Evolutionary conservation across 2,329 filamentous ascomycete species (phyloP), one percentile per base, ranked within the genome.

Genomic region (Trichoderma harzianum): DNA sequence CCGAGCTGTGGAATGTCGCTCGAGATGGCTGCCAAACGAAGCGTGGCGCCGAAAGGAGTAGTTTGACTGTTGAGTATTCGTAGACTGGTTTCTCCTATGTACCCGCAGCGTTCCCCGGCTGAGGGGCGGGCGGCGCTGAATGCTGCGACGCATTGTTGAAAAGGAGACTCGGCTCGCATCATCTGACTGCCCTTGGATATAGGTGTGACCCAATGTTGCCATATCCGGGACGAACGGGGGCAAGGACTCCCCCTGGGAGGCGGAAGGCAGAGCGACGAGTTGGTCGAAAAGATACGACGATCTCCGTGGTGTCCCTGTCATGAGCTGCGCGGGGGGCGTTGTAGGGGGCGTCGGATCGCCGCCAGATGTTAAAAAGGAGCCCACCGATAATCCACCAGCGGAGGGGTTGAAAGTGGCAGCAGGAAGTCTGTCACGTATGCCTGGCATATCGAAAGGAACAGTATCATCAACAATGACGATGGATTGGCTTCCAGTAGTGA

Each of bases 401-500:
- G 88, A 88, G 12, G 82, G 80, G 69, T 58, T 83, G 85, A 28
- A 81, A 78, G 79, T 81, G 4, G 79, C 81, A 3, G 79, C 81
- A 2, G 80, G 79, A 8, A 87, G 77, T 24, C 85, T 83, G 39
- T 83, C 83, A 10, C 85, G 87, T 10, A 90, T 88, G 11, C 83
- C 75, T 1, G 85, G 81, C n/a, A 86, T 79, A 10, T 88, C 82
- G 6, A 83, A 82, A 0, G 85, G 82, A 18, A 86, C 75, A 0
- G 90, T 91, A 36, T 89, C 89, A 72, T 97, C 93, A 43, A 97
- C 90, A 77, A 97, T 97, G 70, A 97, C 87, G 75, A 97, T 97
- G 0, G 94, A 97, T 78, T 95, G 92, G 84, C 93, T 97, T n/a
- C 93, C 93, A 12, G 86, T 86, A 0, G 94, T 96, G 58, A 95